Percentiles rank a stretch among this genome's conserved stretches.
Conservation (phyloP, 331 rosid genomes). For the Prunus yedoensis region DNA sequence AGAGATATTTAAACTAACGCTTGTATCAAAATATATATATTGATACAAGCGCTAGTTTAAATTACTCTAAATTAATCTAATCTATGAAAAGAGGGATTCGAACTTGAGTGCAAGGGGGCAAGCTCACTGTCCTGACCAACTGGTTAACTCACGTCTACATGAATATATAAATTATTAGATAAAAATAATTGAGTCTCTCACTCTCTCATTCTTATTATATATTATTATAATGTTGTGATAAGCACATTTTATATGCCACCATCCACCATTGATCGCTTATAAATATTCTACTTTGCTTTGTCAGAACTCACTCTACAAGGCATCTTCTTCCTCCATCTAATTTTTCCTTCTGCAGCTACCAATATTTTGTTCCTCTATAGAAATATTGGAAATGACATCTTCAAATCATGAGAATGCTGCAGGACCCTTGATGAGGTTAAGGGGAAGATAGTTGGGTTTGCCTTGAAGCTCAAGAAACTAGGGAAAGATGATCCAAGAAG, state of each 20-base stretch:
- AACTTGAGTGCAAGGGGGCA: too few relatives aligned
- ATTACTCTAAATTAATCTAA: too few relatives aligned
- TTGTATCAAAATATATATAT: too few relatives aligned
- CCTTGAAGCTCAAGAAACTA: conserved; percentile 30
- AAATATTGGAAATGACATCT: conserved; percentile 2
- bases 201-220: not conserved
- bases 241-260: not conserved
- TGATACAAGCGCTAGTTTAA: too few relatives aligned
- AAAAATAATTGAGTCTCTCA: too few relatives aligned
- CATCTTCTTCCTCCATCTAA: not conserved
- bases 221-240: too few relatives aligned
- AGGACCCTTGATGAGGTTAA: not conserved
- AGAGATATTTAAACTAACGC: too few relatives aligned
- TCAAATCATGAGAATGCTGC: not conserved
- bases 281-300: not conserved
- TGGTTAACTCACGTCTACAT: too few relatives aligned
- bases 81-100: accelerated
- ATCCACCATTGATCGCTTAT: not conserved
- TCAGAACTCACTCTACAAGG: not conserved
- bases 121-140: too few relatives aligned
- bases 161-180: too few relatives aligned
- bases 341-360: not conserved
- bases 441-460: not conserved
- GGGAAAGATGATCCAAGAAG: conserved; percentile 61
- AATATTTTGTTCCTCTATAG: not conserved